These are phyloP conservation scores for Colletotrichum tanaceti DNA, from an alignment of 2,329 filamentous ascomycete species.

Conservation along the genomic window DNA sequence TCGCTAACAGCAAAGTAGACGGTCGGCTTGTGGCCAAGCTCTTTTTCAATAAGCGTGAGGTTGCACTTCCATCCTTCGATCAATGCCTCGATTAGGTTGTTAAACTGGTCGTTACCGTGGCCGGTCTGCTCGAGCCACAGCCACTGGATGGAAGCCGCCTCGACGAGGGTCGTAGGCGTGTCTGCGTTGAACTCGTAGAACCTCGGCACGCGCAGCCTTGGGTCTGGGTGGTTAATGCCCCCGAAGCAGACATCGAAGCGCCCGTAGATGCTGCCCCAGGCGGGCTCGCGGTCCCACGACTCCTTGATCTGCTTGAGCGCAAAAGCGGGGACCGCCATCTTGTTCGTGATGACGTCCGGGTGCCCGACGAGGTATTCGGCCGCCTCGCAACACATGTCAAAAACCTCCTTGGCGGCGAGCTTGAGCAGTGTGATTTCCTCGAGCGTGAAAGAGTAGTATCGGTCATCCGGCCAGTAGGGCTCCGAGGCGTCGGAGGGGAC, in stretches of 20 bases:
- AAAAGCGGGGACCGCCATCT: slow-evolving; percentile 21
- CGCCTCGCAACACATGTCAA: slow-evolving; percentile 25
- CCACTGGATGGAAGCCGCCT: slow-evolving; percentile 20
- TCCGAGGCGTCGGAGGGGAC: slow-evolving; percentile 1
- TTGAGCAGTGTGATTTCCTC: slow-evolving; percentile 15
- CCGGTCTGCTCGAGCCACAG: slow-evolving; percentile 24
- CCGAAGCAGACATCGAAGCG: slow-evolving; percentile 27
- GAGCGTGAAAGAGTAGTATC: slow-evolving; percentile 20
- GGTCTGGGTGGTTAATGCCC: slow-evolving; percentile 11
- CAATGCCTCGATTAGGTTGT: not conserved
- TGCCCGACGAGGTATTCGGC: slow-evolving; percentile 18
- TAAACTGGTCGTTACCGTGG: slow-evolving; percentile 19
- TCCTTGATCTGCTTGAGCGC: slow-evolving; percentile 2
- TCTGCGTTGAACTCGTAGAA: slow-evolving; percentile 31
- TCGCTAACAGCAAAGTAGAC: slow-evolving; percentile 12
- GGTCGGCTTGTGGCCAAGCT: slow-evolving; percentile 8
- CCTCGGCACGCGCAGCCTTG: slow-evolving; percentile 12
- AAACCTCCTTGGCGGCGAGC: slow-evolving; percentile 11
- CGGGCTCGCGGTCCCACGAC: slow-evolving; percentile 14
- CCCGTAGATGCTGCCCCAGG: slow-evolving; percentile 27
- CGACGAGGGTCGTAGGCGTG: slow-evolving; percentile 10
- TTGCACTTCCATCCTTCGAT: slow-evolving; percentile 18
- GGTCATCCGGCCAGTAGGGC: slow-evolving; percentile 23
- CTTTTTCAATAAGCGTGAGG: slow-evolving; percentile 2
- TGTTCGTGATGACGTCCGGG: slow-evolving; percentile 1